Evolutionary conservation across 148 eudicot species (phyloP).

Genomic region (Chenopodium berlandieri): DNA sequence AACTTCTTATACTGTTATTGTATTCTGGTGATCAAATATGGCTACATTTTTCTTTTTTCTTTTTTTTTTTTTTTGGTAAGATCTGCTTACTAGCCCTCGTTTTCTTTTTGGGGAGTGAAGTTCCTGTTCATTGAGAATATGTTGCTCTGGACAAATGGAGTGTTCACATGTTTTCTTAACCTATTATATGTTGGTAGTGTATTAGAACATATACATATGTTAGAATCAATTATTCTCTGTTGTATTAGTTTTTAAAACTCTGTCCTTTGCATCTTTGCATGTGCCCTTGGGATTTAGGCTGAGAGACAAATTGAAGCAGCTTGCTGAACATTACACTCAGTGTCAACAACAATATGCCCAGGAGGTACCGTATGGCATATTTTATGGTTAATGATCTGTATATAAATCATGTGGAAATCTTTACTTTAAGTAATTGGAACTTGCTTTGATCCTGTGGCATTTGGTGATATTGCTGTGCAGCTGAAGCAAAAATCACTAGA

Average conservation of each 20-base stretch:
- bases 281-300: conserved; percentile 47
- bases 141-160: conserved; percentile 9
- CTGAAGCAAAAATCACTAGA: conserved; percentile 84
- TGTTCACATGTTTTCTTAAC: neutral
- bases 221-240: neutral
- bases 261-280: neutral
- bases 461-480: conserved; percentile 43
- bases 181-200: neutral
- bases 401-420: neutral
- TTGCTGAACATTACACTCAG: conserved; percentile 83
- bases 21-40: neutral
- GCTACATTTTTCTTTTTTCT: neutral
- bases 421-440: neutral
- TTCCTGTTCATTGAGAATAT: neutral
- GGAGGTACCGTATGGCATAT: conserved; percentile 44
- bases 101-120: neutral
- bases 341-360: conserved; percentile 78
- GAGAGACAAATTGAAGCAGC: conserved; percentile 81
- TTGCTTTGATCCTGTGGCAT: neutral
- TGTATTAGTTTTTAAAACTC: neutral
- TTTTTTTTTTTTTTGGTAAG: no score
- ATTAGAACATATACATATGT: neutral
- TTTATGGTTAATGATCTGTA: neutral
- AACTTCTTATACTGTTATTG: neutral
- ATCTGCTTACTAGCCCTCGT: no score